phyloP scores from a whole-genome alignment of 2,329 filamentous ascomycete genomes.

The Scedosporium aurantiacum region DNA sequence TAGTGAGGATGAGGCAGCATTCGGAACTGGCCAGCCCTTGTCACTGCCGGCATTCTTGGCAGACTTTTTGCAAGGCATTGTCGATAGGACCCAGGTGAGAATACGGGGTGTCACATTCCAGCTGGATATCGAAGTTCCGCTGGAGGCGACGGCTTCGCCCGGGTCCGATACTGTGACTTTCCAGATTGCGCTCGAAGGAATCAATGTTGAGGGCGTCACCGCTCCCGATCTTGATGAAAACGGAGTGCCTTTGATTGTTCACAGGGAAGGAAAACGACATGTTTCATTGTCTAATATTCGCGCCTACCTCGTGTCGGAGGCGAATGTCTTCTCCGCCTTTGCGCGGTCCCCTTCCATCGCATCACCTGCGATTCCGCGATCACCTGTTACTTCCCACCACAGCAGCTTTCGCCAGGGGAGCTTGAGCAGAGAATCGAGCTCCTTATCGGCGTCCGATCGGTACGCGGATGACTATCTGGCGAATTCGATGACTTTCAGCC shows the following conservation, averaged over 20 bases:
- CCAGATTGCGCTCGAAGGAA: slow-evolving; percentile 51
- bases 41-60: slow-evolving; percentile 61
- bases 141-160: slow-evolving; percentile 30
- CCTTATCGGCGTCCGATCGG: background rate
- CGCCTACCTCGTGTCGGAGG: slow-evolving; percentile 56
- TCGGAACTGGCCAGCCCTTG: slow-evolving; percentile 61
- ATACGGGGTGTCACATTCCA: slow-evolving; percentile 56
- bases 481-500: slow-evolving; percentile 21
- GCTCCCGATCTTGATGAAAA: slow-evolving; percentile 20
- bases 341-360: slow-evolving; percentile 29
- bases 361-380: slow-evolving; percentile 42
- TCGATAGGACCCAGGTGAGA: slow-evolving; percentile 58
- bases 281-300: slow-evolving; percentile 52
- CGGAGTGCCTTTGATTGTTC: slow-evolving; percentile 24
- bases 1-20: slow-evolving; percentile 46
- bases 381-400: slow-evolving; percentile 18
- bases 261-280: slow-evolving; percentile 54
- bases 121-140: slow-evolving; percentile 48
- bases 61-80: slow-evolving; percentile 61
- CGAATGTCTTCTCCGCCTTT: slow-evolving; percentile 51
- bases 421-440: background rate
- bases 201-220: slow-evolving; percentile 58
- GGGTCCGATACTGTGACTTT: slow-evolving; percentile 48
- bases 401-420: background rate
- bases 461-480: slow-evolving; percentile 17